Base-by-base conservation (phyloP, 805 yeast species). In the Yarrowia sp. region DNA sequence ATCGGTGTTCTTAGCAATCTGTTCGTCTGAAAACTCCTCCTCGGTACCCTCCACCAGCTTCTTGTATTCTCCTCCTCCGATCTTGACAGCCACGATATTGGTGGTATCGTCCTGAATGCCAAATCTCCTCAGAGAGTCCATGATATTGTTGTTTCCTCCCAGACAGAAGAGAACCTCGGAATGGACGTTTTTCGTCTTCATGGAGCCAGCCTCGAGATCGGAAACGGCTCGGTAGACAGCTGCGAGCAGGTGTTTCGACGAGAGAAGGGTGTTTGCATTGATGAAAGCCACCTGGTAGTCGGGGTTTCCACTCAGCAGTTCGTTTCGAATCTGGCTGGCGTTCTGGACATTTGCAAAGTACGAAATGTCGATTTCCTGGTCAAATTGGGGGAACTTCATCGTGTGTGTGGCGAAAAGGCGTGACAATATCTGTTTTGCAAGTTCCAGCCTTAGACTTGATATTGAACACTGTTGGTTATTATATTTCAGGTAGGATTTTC, bases 161-260 rank as follows among this genome's bases (percentile, higher is more conserved):
- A 91, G 78, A 68, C 87, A 84, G 73, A 87, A 84, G 30, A 90
- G 83, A 46, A 89, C 80, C 73, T 91, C 96, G 0, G 95, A 87
- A 73, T 90, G 89, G 39, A 91, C 72, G 0, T 87, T 83, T 71
- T 83, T 86, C 10, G 96, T 87, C 71, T 87, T 83, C 80, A 85
- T 81, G 56, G 72, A 20, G 20, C 76, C 80, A 14, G 80, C 84
- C 43, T 80, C 79, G 30, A 76, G 72, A 74, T 89, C 92, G 14
- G 82, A 75, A 2, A 90, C 72, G 2, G 91, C 84, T 70, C 87
- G 83, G 74, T 88, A 86, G 0, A 87, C 75, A 0, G 91, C 87
- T 56, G 87, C 80, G 66, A 81, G 78, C 13, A 91, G 71, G 71
- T 89, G 95, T 70, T 89, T 91, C 15, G 80, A 65, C 0, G 91